phyloP scores from a whole-genome alignment of 768 basidiomycete genomes.

The Solioccasus polychromus region DNA sequence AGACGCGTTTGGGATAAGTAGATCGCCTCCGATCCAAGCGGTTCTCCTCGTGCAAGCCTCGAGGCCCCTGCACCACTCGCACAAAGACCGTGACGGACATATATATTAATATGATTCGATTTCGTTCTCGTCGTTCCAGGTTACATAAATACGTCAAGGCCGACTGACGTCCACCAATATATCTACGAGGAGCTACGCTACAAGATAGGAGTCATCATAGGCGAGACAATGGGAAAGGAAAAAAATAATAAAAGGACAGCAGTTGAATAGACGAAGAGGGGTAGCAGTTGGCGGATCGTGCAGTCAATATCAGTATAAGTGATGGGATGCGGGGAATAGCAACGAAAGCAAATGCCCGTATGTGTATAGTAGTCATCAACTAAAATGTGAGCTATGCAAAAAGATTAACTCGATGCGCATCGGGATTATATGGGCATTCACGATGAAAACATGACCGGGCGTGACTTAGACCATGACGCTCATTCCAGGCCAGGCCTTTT shows the following conservation, averaged over 20 bases:
- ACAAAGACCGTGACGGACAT: background rate
- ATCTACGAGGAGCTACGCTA: conserved; percentile 32
- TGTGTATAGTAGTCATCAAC: conserved; percentile 24
- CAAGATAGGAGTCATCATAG: conserved; percentile 21
- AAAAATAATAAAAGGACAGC: conserved; percentile 15
- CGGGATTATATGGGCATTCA: conserved; percentile 29
- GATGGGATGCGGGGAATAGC: conserved; percentile 3
- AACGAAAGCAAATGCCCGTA: conserved; percentile 24
- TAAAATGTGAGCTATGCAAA: conserved; percentile 15
- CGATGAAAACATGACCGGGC: conserved; percentile 5
- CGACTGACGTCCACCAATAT: conserved; percentile 24
- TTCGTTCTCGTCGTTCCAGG: conserved; percentile 7
- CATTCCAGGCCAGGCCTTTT: conserved; percentile 32
- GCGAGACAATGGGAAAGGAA: background rate
- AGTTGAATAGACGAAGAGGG: background rate
- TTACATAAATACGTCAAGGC: conserved; percentile 28
- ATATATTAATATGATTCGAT: conserved; percentile 20
- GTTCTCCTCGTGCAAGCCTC: conserved; percentile 16
- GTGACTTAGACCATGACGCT: conserved; percentile 33
- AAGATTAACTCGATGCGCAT: conserved; percentile 17
- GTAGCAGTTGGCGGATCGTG: conserved; percentile 7
- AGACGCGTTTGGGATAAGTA: no score
- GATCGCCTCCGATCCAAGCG: no score
- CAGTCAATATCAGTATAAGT: conserved; percentile 28
- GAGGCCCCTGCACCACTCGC: conserved; percentile 4